A percentile compares a stretch with the other conserved stretches of the same genome.
phyloP scores from a whole-genome alignment of 2,329 filamentous ascomycete genomes.

The Aspergillus uvarum region DNA sequence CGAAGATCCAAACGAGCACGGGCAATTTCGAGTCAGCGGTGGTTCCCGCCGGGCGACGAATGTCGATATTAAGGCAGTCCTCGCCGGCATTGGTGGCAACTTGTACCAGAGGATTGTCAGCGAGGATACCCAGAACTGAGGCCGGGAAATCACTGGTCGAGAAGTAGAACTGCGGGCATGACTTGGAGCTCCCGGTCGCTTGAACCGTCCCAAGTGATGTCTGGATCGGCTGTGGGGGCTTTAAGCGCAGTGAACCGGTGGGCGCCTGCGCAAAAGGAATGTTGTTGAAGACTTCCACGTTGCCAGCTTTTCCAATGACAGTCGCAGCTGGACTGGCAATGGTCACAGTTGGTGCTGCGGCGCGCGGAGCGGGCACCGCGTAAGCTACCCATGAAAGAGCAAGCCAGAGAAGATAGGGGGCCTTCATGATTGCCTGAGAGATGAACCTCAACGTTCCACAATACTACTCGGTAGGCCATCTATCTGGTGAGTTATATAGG shows the following conservation, averaged over 20 bases:
- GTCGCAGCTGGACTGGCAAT: constrained; percentile 55
- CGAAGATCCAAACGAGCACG: constrained; percentile 70
- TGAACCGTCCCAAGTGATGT: constrained; percentile 60
- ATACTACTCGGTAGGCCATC: neutral
- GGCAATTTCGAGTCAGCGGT: constrained; percentile 58
- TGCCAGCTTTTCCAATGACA: constrained; percentile 41
- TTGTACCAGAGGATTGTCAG: constrained; percentile 61
- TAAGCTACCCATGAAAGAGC: constrained; percentile 9
- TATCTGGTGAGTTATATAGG: neutral
- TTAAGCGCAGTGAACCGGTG: constrained; percentile 64
- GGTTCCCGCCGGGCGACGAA: constrained; percentile 60
- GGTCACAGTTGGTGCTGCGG: constrained; percentile 51
- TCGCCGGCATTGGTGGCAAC: constrained; percentile 56
- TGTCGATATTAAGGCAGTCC: constrained; percentile 63
- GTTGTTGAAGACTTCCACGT: constrained; percentile 68
- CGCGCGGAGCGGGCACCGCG: constrained; percentile 37
- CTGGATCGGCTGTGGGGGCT: constrained; percentile 63
- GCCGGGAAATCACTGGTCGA: constrained; percentile 49
- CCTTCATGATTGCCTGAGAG: constrained; percentile 7
- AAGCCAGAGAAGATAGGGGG: constrained; percentile 12
- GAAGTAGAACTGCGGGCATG: constrained; percentile 72
- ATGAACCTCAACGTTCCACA: neutral
- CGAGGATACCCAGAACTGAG: constrained; percentile 51
- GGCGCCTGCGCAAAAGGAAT: constrained; percentile 76
- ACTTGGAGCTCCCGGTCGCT: constrained; percentile 57